Conservation (phyloP, 1,139 yeast genomes). For the Geotrichum citri-aurantii region DNA sequence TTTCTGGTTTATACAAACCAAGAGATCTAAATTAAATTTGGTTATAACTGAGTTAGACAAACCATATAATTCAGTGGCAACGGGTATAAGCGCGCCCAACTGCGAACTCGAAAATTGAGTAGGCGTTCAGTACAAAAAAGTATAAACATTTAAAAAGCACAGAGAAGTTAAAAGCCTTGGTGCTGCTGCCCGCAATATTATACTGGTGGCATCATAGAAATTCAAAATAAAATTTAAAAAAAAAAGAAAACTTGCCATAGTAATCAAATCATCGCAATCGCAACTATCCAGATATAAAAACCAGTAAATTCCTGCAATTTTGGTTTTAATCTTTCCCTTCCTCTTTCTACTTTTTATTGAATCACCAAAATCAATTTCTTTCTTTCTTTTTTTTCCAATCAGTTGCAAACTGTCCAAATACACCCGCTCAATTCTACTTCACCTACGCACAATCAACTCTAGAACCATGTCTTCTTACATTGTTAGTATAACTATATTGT, state of each 20-base stretch:
- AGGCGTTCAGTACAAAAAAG: not conserved
- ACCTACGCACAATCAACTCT: not conserved
- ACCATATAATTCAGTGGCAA: not conserved
- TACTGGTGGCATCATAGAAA: not conserved
- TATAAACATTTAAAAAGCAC: no score
- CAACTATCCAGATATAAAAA: not conserved
- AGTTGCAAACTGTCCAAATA: not conserved
- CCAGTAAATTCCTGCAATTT: not conserved
- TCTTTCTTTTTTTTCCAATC: not conserved
- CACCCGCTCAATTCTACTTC: not conserved
- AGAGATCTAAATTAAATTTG: not conserved
- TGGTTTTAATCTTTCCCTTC: not conserved
- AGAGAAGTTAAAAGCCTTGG: not conserved
- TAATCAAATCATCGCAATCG: not conserved
- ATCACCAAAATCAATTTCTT: not conserved
- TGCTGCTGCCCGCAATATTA: not conserved
- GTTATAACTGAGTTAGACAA: no score
- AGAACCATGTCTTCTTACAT: conserved; percentile 12
- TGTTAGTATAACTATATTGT: conserved; percentile 5
- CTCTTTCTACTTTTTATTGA: not conserved
- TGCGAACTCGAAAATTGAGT: not conserved
- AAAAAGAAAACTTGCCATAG: not conserved
- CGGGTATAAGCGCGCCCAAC: not conserved
- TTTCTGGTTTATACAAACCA: not conserved
- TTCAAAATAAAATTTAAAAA: no score